Base-by-base conservation (phyloP, 2,329 filamentous ascomycete species). In the Fusarium sp. region DNA sequence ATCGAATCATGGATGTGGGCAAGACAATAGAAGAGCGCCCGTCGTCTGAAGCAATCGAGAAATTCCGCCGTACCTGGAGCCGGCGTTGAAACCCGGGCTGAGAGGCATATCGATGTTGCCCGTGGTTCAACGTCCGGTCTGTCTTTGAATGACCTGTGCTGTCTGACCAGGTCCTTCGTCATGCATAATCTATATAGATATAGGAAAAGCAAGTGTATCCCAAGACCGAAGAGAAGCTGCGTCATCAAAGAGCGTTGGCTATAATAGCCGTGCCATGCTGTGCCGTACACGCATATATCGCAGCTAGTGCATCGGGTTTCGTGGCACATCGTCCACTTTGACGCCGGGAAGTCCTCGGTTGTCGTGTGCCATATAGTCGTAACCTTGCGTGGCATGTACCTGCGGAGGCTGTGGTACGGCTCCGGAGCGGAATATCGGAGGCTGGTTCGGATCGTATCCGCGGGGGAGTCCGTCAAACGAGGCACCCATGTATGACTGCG, bases 381-480 rank as follows among this genome's bases (percentile, higher is more conserved):
- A 84, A 6, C 79, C 75, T 29, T 79, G 72, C n/a, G 79, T 71
- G 20, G 78, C 72, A 29, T 77, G 77, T 8, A 81, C 80, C 9
- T 79, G 72, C 7, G 77, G 58, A 20, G 62, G 69, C 35, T 79
- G 79, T 11, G 76, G 64, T 35, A 84, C 71, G 46, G 80, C 79
- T 59, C 76, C 77, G 6, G 78, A 63, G 14, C 82, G 78, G 49
- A 84, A 84, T 53, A 84, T 78, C 8, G 75, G 60, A 16, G 77
- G 72, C 22, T 80, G 77, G 24, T 71, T 77, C 16, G 77, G 70
- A 17, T 81, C 82, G 62, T 83, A 84, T 6, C 79, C 79, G 6
- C 82, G 80, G 6, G 80, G 69, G 9, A 82, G 67, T 22, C 79
- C 76, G 17, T 84, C 83, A 56, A 84, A 84, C 2, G 81, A 80